phyloP scores from a whole-genome alignment of 352 stramenopile species.

The Globisporangium abappressorium region DNA sequence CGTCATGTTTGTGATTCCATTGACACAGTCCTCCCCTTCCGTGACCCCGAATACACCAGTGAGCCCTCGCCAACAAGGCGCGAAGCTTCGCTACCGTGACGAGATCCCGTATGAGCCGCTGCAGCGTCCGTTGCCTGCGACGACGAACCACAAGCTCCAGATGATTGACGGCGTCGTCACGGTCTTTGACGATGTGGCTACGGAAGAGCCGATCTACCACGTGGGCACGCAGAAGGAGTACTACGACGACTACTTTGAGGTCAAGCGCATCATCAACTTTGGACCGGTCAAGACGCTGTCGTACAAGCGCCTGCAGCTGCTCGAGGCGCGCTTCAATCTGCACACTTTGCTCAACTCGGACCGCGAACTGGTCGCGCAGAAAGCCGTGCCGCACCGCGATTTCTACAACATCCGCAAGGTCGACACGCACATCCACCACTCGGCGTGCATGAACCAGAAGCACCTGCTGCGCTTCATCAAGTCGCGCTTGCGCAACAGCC shows the following conservation, averaged over 20 bases:
- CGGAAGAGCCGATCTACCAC: constrained; percentile 30
- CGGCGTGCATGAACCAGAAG: constrained; percentile 96
- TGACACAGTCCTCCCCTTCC: constrained; percentile 10
- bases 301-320: constrained; percentile 86
- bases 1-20: neutral
- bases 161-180: constrained; percentile 64
- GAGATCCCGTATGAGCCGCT: constrained; percentile 76
- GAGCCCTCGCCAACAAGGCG: constrained; percentile 35
- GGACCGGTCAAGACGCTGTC: constrained; percentile 85
- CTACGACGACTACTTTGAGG: constrained; percentile 73
- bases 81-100: constrained; percentile 59
- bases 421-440: constrained; percentile 99
- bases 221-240: constrained; percentile 56
- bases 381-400: constrained; percentile 96
- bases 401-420: constrained; percentile 99
- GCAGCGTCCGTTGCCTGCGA: constrained; percentile 30
- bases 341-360: constrained; percentile 96
- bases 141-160: constrained; percentile 43
- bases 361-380: constrained; percentile 93
- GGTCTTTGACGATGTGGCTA: constrained; percentile 35
- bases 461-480: constrained; percentile 93
- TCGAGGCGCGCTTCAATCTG: constrained; percentile 94
- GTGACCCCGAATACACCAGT: constrained; percentile 22
- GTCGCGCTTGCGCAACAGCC: constrained; percentile 69
- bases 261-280: constrained; percentile 86